Conservation (phyloP, 2,329 filamentous ascomycete genomes). For the Fusarium annulatum region DNA sequence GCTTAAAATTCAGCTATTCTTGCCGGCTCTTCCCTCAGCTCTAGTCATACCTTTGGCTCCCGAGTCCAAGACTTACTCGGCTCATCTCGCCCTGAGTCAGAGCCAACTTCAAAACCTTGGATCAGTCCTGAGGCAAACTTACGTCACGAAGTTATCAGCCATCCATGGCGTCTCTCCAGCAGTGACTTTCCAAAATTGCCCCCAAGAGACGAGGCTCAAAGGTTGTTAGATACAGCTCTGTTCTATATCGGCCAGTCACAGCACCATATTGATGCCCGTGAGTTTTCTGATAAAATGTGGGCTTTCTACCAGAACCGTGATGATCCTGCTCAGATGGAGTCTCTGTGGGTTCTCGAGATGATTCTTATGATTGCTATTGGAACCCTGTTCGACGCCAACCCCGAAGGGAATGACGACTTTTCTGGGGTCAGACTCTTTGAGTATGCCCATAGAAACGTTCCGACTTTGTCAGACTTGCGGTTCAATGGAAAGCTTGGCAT, state of each 20-base stretch:
- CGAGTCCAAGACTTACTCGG: slow-evolving; percentile 41
- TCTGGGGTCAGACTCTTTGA: slow-evolving; percentile 39
- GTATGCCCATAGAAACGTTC: slow-evolving; percentile 44
- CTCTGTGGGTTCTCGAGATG: slow-evolving; percentile 44
- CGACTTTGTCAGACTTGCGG: slow-evolving; percentile 42
- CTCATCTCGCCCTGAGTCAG: slow-evolving; percentile 29
- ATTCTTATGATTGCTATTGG: slow-evolving; percentile 44
- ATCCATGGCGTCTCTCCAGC: slow-evolving; percentile 39
- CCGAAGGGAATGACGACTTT: slow-evolving; percentile 42
- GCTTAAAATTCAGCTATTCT: slow-evolving; percentile 33
- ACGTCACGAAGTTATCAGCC: slow-evolving; percentile 24
- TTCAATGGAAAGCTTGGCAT: slow-evolving; percentile 45
- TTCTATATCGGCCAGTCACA: slow-evolving; percentile 45
- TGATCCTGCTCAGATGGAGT: slow-evolving; percentile 36
- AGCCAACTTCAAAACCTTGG: slow-evolving; percentile 25
- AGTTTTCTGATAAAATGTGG: slow-evolving; percentile 45
- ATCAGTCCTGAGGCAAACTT: slow-evolving; percentile 35
- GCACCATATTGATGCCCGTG: slow-evolving; percentile 43
- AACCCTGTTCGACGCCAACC: slow-evolving; percentile 40
- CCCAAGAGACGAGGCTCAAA: slow-evolving; percentile 37
- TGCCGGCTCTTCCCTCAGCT: slow-evolving; percentile 41
- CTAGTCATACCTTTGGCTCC: slow-evolving; percentile 42
- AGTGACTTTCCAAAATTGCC: slow-evolving; percentile 40
- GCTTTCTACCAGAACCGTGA: slow-evolving; percentile 41
- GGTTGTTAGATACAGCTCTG: slow-evolving; percentile 37